phyloP scores from a whole-genome alignment of 139 green algal species.

The Ulvella scutata region DNA sequence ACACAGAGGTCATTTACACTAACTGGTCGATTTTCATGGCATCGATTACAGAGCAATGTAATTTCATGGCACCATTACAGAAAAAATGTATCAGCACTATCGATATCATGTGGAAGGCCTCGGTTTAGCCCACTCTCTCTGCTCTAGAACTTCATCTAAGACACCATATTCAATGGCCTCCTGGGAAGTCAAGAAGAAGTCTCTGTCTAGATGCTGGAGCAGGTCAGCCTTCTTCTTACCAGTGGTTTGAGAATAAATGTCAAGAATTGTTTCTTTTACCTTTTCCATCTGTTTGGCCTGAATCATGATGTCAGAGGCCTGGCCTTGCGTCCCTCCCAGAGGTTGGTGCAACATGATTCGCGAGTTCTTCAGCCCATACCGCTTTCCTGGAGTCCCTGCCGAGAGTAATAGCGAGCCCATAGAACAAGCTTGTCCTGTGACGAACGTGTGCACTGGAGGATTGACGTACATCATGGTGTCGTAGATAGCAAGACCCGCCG shows the following conservation, averaged over 20 bases:
- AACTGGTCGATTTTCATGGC: too few species aligned
- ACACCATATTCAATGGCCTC: neutral
- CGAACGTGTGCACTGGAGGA: constrained; percentile 80
- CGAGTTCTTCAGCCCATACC: constrained; percentile 68
- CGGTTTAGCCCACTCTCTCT: neutral
- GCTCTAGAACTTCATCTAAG: neutral
- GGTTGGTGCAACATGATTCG: constrained; percentile 97
- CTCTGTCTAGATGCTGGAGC: neutral
- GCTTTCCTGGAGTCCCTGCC: constrained; percentile 51
- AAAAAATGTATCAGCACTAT: too few species aligned
- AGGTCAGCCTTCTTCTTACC: neutral
- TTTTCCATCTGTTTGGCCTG: constrained; percentile 72
- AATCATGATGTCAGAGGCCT: constrained; percentile 86
- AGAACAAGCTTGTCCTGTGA: constrained; percentile 76
- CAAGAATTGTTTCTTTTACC: neutral
- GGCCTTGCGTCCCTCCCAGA: constrained; percentile 64
- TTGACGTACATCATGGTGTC: constrained; percentile 97
- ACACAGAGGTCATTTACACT: too few species aligned
- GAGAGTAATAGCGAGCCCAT: constrained; percentile 89
- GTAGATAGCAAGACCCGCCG: constrained; percentile 85
- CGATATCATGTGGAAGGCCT: too few species aligned
- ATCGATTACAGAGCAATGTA: too few species aligned
- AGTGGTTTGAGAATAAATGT: neutral
- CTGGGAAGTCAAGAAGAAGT: neutral
- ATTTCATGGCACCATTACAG: too few species aligned